Evolutionary conservation across 345 rosid species (phyloP).

Genomic region (Eucalyptus melliodora): DNA sequence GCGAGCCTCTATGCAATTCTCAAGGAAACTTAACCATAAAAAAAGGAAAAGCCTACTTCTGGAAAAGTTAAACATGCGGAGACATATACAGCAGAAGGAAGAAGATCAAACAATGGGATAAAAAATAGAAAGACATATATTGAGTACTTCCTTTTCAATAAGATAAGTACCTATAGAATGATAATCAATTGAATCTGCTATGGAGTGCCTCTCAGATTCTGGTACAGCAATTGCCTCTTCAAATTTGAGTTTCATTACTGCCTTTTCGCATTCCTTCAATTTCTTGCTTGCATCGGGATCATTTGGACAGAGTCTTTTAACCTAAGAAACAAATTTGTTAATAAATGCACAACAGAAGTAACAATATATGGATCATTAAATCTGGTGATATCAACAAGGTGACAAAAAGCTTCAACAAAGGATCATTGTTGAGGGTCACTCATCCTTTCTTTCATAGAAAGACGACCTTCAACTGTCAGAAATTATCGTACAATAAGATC

Average conservation of each 20-base stretch:
- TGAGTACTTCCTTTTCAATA: not conserved
- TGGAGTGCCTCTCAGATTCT: conserved; percentile 50
- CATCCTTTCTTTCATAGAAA: not conserved
- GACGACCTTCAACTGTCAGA: not conserved
- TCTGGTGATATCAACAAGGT: not conserved
- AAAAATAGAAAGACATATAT: not conserved
- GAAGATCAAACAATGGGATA: not conserved
- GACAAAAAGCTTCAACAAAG: not conserved
- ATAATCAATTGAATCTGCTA: conserved; percentile 85
- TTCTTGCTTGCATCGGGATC: conserved; percentile 95
- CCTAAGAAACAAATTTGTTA: conserved; percentile 16
- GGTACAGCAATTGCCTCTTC: conserved; percentile 95
- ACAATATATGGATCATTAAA: not conserved
- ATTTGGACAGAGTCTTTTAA: conserved; percentile 74
- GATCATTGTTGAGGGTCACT: not conserved
- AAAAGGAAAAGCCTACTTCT: not conserved
- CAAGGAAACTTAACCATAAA: not conserved
- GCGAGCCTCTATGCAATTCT: not conserved
- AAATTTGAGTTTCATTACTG: conserved; percentile 86
- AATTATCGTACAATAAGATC: not conserved
- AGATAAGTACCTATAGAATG: conserved; percentile 55
- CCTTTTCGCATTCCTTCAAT: conserved; percentile 88
- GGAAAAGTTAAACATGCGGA: not conserved
- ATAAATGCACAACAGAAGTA: not conserved
- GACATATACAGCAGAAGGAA: not conserved